phyloP scores from a whole-genome alignment of 2,329 filamentous ascomycete species.

The Pyrenochaeta sp. region DNA sequence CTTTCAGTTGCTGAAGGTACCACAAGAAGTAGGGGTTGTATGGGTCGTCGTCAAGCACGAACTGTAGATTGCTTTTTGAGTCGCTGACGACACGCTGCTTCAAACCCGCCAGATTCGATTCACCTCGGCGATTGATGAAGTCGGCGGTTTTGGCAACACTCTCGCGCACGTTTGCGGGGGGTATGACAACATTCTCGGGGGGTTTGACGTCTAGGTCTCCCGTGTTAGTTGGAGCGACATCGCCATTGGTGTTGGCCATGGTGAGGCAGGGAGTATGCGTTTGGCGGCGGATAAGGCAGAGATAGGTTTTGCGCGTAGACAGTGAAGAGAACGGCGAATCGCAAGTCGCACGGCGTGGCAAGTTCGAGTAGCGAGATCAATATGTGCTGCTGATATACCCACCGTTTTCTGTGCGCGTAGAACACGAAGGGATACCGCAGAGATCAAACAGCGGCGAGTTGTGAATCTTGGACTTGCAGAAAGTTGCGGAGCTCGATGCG shows the following conservation, averaged over 20 bases:
- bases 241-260: slow-evolving; percentile 44
- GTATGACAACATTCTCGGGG: slow-evolving; percentile 83
- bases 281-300: slow-evolving; percentile 13
- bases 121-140: slow-evolving; percentile 77
- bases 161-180: slow-evolving; percentile 81
- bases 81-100: slow-evolving; percentile 84
- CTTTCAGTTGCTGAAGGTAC: slow-evolving; percentile 85
- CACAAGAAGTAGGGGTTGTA: slow-evolving; percentile 92
- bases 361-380: too few relatives aligned
- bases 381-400: too few relatives aligned
- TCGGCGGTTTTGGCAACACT: slow-evolving; percentile 95
- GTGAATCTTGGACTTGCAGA: neutral
- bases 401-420: too few relatives aligned
- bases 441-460: slow-evolving; percentile 6
- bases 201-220: slow-evolving; percentile 63
- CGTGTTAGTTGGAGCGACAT: slow-evolving; percentile 18
- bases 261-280: slow-evolving; percentile 10
- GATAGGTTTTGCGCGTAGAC: slow-evolving; percentile 8
- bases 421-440: neutral
- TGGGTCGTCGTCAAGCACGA: slow-evolving; percentile 79
- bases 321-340: neutral
- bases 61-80: slow-evolving; percentile 90
- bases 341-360: too few relatives aligned
- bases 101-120: slow-evolving; percentile 81
- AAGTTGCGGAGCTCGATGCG: slow-evolving; percentile 2